Base-by-base conservation (phyloP, 2,329 filamentous ascomycete species). In the Neofusicoccum laricinum region DNA sequence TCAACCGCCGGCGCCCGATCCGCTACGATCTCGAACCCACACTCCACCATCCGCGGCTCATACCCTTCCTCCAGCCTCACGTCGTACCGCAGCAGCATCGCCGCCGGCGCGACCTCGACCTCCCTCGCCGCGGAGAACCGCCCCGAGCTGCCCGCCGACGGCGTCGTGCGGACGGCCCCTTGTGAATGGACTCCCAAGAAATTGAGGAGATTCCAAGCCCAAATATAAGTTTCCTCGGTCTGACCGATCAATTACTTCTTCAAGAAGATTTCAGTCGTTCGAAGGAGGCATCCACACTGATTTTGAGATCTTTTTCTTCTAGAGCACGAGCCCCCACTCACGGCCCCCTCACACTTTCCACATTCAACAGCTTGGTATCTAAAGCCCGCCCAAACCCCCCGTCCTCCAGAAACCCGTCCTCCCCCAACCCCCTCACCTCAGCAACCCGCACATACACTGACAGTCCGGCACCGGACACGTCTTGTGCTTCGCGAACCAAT, bases 401-500 rank as follows among this genome's bases (percentile, higher is more conserved):
- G 25, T 30, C 6, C 25, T 5, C 25, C 25, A 30, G n/a, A n/a
- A n/a, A n/a, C n/a, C 25, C 25, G 25, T 5, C 25, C 2, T 30
- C 25, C 25, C 25, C 2, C 25, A 30, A 30, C 25, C 7, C 25
- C 5, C 25, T 59, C 55, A 78, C 66, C 73, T 75, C 70, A 77
- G 66, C 61, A 79, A 64, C 63, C 77, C 80, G 75, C 84, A 86
- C 69, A 81, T 75, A 70, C 84, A 86, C 66, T 77, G 74, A 71
- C 84, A 86, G 68, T 83, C 82, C 62, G 82, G 81, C 66, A 85
- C 83, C 1, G 84, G 82, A 76, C 84, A 86, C 68, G 81, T 80
- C 41, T 75, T 75, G 73, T 85, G 82, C 68, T 79, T 79, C 21
- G 72, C 74, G 73, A 89, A 89, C 87, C 87, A 89, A 66, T 83